These are phyloP conservation scores for Arxiozyma slooffiae DNA, from an alignment of 1,139 yeast genomes.

Conservation along the genomic window DNA sequence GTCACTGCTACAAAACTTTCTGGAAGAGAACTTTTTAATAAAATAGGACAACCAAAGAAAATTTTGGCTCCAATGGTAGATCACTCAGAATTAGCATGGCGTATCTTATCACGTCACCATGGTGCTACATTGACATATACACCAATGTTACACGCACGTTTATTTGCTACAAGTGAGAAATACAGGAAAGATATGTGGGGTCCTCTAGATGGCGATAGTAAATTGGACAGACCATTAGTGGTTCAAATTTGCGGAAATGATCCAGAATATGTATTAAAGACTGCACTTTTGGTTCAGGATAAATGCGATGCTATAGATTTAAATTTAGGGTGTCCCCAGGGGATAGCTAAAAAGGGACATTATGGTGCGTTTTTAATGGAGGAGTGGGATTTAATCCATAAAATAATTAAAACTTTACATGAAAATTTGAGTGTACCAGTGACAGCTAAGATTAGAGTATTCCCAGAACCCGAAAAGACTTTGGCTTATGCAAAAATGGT, in stretches of 20 bases:
- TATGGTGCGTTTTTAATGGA: conserved; percentile 97
- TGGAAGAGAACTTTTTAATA: conserved; percentile 64
- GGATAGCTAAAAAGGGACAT: conserved; percentile 88
- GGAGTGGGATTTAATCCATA: conserved; percentile 80
- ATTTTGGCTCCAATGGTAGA: conserved; percentile 99
- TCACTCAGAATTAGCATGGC: conserved; percentile 93
- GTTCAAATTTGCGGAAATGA: conserved; percentile 97
- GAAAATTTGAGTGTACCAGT: conserved; percentile 72
- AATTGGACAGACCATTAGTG: conserved; percentile 66
- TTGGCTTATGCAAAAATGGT: conserved; percentile 84
- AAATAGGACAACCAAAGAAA: conserved; percentile 65
- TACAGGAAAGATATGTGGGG: conserved; percentile 73
- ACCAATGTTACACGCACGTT: conserved; percentile 91
- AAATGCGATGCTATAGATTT: conserved; percentile 93
- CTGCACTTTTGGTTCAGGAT: conserved; percentile 71
- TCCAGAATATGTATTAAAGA: conserved; percentile 69
- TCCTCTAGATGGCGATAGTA: conserved; percentile 59
- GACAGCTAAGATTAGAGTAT: conserved; percentile 90
- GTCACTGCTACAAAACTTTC: conserved; percentile 21
- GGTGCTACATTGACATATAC: conserved; percentile 95
- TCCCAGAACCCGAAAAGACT: conserved; percentile 75
- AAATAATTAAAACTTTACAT: conserved; percentile 63
- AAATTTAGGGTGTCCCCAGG: conserved; percentile 96
- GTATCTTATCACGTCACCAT: conserved; percentile 71
- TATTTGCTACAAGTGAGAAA: conserved; percentile 76